Conservation (phyloP, 768 basidiomycete genomes). For the Mycena leptocephala region DNA sequence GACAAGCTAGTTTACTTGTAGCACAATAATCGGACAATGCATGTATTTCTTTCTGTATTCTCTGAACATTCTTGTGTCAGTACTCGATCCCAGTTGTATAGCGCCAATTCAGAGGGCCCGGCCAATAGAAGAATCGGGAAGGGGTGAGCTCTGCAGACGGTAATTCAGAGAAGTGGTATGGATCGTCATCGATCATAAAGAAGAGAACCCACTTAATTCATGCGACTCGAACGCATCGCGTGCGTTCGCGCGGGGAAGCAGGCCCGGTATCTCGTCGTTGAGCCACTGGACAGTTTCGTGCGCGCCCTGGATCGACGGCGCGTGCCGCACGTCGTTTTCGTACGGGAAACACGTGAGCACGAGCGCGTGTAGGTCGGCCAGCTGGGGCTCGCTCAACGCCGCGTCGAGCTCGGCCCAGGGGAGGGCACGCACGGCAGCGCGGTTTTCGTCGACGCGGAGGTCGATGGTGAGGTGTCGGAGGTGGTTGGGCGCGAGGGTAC, state of each 20-base stretch:
- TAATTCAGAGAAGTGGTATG: too few relatives aligned
- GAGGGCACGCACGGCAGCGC: neutral
- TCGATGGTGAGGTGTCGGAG: slow-evolving; percentile 15
- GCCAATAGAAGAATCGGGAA: slow-evolving; percentile 24
- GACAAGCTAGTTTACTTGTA: neutral
- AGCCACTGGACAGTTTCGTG: neutral
- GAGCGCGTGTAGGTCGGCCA: neutral
- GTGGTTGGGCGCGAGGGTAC: neutral
- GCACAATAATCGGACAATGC: neutral
- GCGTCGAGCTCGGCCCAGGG: slow-evolving; percentile 8
- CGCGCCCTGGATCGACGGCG: neutral
- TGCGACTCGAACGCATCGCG: slow-evolving; percentile 7
- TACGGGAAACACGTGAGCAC: slow-evolving; percentile 2
- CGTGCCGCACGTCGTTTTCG: neutral
- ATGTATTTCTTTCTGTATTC: neutral
- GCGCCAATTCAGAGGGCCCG: slow-evolving; percentile 14
- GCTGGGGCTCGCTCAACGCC: slow-evolving; percentile 1
- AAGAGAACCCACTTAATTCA: slow-evolving; percentile 11
- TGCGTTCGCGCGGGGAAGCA: slow-evolving; percentile 1
- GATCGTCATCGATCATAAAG: neutral
- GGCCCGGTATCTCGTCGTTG: neutral
- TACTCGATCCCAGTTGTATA: neutral
- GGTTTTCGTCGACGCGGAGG: neutral
- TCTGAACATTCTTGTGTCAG: too few relatives aligned
- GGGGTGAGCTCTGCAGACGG: neutral